These are phyloP conservation scores for Citrullus colocynthis DNA, from an alignment of 306 rosid species.

Conservation along the genomic window DNA sequence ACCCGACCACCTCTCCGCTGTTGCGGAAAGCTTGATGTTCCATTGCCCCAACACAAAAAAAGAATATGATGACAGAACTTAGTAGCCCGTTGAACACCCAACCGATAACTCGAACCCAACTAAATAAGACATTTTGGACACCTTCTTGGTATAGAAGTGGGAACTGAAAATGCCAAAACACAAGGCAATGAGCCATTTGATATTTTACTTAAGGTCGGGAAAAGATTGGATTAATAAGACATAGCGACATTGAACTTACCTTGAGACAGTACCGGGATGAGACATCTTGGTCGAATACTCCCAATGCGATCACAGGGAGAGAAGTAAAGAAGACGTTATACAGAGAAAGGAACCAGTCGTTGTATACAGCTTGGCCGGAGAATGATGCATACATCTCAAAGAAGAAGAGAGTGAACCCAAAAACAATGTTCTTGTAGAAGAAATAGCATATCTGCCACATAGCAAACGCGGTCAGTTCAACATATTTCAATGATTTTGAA, in stretches of 20 bases:
- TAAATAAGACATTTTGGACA: conserved; percentile 66
- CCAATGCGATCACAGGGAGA: conserved; percentile 93
- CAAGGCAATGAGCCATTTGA: neutral
- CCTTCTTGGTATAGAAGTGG: conserved; percentile 95
- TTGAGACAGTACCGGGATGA: conserved; percentile 61
- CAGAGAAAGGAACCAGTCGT: conserved; percentile 79
- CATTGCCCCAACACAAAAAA: conserved; percentile 49
- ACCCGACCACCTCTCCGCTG: conserved; percentile 58
- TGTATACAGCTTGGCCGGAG: conserved; percentile 75
- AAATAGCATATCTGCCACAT: conserved; percentile 78
- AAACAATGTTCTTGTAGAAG: conserved; percentile 90
- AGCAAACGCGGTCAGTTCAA: conserved; percentile 13
- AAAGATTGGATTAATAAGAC: neutral
- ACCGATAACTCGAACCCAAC: conserved; percentile 68
- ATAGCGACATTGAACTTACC: conserved; percentile 27
- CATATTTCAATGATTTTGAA: neutral
- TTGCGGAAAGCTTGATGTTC: conserved; percentile 70
- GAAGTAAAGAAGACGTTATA: conserved; percentile 95
- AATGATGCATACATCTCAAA: conserved; percentile 67
- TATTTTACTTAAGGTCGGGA: neutral
- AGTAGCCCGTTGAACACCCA: conserved; percentile 65
- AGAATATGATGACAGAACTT: conserved; percentile 53
- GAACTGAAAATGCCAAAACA: conserved; percentile 38
- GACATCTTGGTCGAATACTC: conserved; percentile 94
- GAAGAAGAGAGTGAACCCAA: conserved; percentile 87